A percentile compares a stretch with the other conserved stretches of the same genome.
phyloP scores from a whole-genome alignment of 306 rosid species.

The Casuarina glauca region DNA sequence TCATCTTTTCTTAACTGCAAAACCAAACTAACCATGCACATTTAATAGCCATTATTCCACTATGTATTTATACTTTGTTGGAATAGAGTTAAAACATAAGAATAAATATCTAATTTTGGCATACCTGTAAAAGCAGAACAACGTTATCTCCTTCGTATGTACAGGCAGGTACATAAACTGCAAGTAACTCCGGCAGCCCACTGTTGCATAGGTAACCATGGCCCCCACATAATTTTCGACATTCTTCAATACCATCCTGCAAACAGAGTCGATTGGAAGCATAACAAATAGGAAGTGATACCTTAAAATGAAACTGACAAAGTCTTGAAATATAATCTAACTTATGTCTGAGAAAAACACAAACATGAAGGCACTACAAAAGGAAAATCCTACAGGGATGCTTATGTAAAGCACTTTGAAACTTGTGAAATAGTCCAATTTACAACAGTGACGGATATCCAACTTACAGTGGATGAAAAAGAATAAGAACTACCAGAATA shows the following conservation, averaged over 20 bases:
- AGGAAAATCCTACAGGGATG: slow-evolving; percentile 6
- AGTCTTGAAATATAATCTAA: not conserved
- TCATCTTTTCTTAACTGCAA: not conserved
- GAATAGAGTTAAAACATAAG: not conserved
- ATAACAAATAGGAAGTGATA: not conserved
- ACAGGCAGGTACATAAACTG: slow-evolving; percentile 92
- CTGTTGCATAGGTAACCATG: slow-evolving; percentile 95
- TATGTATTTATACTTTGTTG: not conserved
- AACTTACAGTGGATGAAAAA: slow-evolving; percentile 14
- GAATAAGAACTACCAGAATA: not conserved
- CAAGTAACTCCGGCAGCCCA: slow-evolving; percentile 96
- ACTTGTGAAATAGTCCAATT: slow-evolving; percentile 6
- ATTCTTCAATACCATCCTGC: slow-evolving; percentile 94
- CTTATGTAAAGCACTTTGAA: slow-evolving; percentile 5
- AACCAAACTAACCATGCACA: not conserved
- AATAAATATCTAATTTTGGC: slow-evolving; percentile 12
- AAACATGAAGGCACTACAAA: not conserved
- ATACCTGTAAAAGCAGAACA: slow-evolving; percentile 92
- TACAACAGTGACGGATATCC: slow-evolving; percentile 15
- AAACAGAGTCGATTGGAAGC: slow-evolving; percentile 16
- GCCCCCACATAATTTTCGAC: slow-evolving; percentile 94
- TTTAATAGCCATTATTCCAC: not conserved
- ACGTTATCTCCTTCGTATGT: slow-evolving; percentile 96
- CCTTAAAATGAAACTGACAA: not conserved
- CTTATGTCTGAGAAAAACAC: slow-evolving; percentile 8